Conservation (phyloP, 192 early-diverging fungal species). For the Glomus cerebriforme region DNA sequence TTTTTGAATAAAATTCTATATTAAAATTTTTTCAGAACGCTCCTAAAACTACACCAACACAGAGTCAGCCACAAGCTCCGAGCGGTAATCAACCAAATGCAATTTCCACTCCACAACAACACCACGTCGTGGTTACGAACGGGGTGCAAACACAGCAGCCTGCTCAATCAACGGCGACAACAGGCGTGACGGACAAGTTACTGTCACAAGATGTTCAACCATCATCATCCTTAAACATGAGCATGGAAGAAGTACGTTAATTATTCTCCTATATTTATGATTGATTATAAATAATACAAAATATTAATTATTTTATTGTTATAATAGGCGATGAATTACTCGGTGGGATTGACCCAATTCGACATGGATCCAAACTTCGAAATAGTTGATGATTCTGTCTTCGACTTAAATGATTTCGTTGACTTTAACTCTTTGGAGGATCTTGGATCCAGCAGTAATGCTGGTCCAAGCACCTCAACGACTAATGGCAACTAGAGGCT, state of each 20-base stretch:
- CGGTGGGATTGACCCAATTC: not conserved
- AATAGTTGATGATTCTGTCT: not conserved
- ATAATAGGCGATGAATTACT: not conserved
- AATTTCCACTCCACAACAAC: not conserved
- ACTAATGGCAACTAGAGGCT: not conserved
- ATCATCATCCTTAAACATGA: not conserved
- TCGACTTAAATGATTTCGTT: not conserved
- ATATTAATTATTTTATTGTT: not conserved
- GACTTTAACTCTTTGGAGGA: not conserved
- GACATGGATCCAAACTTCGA: not conserved
- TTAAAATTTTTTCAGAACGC: not conserved
- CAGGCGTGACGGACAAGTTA: not conserved
- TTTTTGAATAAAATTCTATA: not conserved
- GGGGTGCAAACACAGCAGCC: not conserved
- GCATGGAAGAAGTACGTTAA: not conserved
- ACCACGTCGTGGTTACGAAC: not conserved
- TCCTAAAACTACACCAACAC: not conserved
- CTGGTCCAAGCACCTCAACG: not conserved
- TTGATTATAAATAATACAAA: not conserved
- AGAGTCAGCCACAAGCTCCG: not conserved
- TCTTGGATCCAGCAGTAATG: not conserved
- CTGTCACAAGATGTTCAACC: not conserved
- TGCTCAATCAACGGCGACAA: not conserved
- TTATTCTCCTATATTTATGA: not conserved
- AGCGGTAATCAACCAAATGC: not conserved